Base-by-base conservation (phyloP, 2,329 filamentous ascomycete species). In the Ophiostoma pallidulum region DNA sequence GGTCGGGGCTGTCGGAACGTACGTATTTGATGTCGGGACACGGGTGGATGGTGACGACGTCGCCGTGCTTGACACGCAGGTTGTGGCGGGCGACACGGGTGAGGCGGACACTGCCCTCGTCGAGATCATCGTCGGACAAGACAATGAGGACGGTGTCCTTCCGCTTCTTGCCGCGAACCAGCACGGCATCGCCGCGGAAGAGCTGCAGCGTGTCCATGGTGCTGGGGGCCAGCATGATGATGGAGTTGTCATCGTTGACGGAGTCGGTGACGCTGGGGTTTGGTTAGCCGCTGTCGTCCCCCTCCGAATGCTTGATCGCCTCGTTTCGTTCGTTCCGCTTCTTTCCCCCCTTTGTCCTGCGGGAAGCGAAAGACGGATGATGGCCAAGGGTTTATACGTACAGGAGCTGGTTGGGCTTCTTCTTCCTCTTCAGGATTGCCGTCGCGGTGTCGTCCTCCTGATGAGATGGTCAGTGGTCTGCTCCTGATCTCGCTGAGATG, bases 1-100 rank as follows among this genome's bases (percentile, higher is more conserved):
- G 12, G 9, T 9, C n/a, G 3, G 13, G 16, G 18, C n/a, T 26
- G 32, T n/a, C n/a, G n/a, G 10, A 28, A 79, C 88, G 67, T 69
- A 95, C 90, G 68, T 98, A 98, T 95, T 98, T 98, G 76, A 98
- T 98, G 68, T 98, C 92, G 16, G 92, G 91, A 74, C 92, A 98
- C 47, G 94, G 82, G 71, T 97, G 89, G 55, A 98, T 89, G 52
- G 90, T 96, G 69, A 98, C 84, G 64, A 97, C 86, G 65, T 98
- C 92, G 64, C 92, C 92, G 64, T 96, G 91, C 82, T 97, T 97
- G 62, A 98, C 91, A 49, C 92, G 85, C 54, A 98, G 79, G 70
- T 98, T 98, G 77, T 97, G 92, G 66, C 92, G 85, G 62, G 97
- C 90, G 54, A 97, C 92, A 67, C 94, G 87, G 78, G 98, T 98